Base-by-base conservation (phyloP, 768 basidiomycete genomes). In the Tricholoma flavovirens region DNA sequence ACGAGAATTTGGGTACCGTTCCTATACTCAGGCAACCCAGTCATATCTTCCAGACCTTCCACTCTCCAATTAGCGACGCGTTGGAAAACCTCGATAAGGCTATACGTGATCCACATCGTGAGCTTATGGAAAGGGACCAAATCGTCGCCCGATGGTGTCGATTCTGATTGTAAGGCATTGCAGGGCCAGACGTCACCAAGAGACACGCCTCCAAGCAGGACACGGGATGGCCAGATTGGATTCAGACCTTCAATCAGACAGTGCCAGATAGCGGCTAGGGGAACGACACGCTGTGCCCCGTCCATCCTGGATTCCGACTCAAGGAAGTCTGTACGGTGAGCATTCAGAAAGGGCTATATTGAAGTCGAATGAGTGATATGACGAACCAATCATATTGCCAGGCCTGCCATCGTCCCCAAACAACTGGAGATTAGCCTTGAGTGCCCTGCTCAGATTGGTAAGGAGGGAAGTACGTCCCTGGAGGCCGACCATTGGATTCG, bases 181-280 rank as follows among this genome's bases (percentile, higher is more conserved):
- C 92, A 95, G 0, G 87, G 88, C 96, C 96, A 98, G 46, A 94
- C 94, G 66, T 98, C 96, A 19, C 96, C 96, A 5, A 98, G 81
- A 0, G 87, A 67, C 22, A 88, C 69, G 3, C 83, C 86, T 8
- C 75, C 84, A 26, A 98, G 73, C 4, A 78, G 76, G 2, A 81
- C 79, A 22, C 94, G 82, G 15, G 83, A 81, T 2, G 96, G 95
- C 96, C 96, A 98, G 64, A 98, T 92, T 1, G 85, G 79, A 51
- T 88, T 81, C 32, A 98, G 77, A 3, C 92, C 90, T 4, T 88
- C 82, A 52, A 97, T 86, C 43, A 98, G 82, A 15, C 81, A 80
- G 12, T 80, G 70, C 93, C 96, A 98, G 12, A 98, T 80, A 0
- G 83, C 79, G 8, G 86, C 72, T 58, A 97, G 75, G 48, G 88